A percentile compares a stretch with the other conserved stretches of the same genome.
Conservation (phyloP, 805 yeast species). For the Kregervanrija fluxuum region DNA sequence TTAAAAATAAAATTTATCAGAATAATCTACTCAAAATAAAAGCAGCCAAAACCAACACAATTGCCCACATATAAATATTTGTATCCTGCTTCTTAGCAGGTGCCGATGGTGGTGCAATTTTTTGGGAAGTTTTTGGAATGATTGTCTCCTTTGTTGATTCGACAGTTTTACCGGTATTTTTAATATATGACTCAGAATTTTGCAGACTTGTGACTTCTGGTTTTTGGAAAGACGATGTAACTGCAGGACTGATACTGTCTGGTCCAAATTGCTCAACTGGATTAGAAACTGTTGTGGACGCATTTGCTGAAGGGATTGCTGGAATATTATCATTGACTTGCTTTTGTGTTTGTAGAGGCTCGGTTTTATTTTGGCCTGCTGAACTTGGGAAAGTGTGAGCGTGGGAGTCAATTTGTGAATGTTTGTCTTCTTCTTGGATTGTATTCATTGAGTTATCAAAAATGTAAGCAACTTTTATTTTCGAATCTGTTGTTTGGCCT, state of each 20-base stretch:
- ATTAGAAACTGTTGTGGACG: neutral
- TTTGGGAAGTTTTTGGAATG: neutral
- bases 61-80: conserved; percentile 14
- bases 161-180: neutral
- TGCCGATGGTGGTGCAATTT: conserved; percentile 5
- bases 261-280: neutral
- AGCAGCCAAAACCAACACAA: conserved; percentile 16
- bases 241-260: too few species aligned
- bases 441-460: conserved; percentile 24
- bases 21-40: conserved; percentile 14
- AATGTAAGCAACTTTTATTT: conserved; percentile 26
- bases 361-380: neutral
- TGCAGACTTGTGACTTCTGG: neutral
- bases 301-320: neutral
- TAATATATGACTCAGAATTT: too few species aligned
- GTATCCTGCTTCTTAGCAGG: conserved; percentile 3
- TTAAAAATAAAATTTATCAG: conserved; percentile 9
- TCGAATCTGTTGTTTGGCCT: conserved; percentile 18
- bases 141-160: neutral
- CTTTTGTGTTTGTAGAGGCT: too few species aligned
- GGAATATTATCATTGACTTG: conserved; percentile 3
- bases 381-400: conserved; percentile 10
- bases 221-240: too few species aligned
- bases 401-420: conserved; percentile 11
- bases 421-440: conserved; percentile 24